phyloP scores from a whole-genome alignment of 306 rosid species.

The Cucurbita argyrosperma region DNA sequence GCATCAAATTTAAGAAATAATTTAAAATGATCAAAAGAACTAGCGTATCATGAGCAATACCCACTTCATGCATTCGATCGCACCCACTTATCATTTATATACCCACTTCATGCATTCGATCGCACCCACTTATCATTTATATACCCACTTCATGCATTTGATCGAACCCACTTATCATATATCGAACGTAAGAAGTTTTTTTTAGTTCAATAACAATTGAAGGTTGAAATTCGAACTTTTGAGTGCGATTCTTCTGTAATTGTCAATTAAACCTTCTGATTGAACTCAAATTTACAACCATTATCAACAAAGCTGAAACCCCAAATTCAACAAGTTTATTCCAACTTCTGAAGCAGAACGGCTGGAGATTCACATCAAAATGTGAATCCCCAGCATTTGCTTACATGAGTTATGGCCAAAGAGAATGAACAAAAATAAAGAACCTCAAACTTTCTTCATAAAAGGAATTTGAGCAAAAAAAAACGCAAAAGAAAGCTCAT shows the following conservation, averaged over 20 bases:
- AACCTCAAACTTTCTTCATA: constrained; percentile 7
- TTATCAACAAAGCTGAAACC: neutral
- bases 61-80: neutral
- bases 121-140: neutral
- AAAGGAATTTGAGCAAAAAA: constrained; percentile 5
- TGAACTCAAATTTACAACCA: too few species aligned
- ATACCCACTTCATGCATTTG: neutral
- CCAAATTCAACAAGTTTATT: neutral
- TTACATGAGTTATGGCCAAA: neutral
- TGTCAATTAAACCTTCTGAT: too few species aligned
- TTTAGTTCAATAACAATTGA: too few species aligned
- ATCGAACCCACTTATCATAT: neutral
- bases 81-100: neutral
- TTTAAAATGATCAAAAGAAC: too few species aligned
- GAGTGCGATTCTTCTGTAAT: too few species aligned
- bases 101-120: neutral
- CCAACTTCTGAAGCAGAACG: neutral
- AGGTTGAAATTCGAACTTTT: too few species aligned
- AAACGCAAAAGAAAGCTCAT: constrained; percentile 12
- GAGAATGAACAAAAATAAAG: neutral
- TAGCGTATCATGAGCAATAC: too few species aligned
- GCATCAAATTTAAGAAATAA: too few species aligned
- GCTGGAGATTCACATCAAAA: constrained; percentile 1
- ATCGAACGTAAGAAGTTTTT: neutral
- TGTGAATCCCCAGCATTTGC: neutral